Evolutionary conservation across 306 rosid genomes (phyloP).

Genomic region (Dryas drummondii): DNA sequence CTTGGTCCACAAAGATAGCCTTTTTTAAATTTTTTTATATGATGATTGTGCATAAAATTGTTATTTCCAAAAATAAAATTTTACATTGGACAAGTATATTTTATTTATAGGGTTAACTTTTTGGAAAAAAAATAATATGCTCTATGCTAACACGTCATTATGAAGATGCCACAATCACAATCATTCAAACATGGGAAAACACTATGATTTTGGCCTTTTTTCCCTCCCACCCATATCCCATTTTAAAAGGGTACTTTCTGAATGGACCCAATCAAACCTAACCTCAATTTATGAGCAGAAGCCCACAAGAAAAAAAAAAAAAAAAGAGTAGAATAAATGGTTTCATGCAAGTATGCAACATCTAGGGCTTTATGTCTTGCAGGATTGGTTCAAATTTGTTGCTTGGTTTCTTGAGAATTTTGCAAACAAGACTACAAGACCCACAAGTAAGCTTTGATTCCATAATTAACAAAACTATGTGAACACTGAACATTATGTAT

Average conservation of each 20-base stretch:
- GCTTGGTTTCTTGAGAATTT: background rate
- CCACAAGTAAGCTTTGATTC: background rate
- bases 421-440: background rate
- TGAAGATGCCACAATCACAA: background rate
- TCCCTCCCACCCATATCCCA: slow-evolving; percentile 15
- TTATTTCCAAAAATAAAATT: background rate
- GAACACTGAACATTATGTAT: too few species aligned
- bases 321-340: background rate
- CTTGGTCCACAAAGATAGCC: background rate
- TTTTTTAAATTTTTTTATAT: too few species aligned
- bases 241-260: background rate
- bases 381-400: background rate
- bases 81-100: background rate
- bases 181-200: slow-evolving; percentile 2
- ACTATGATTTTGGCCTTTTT: background rate
- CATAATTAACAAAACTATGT: too few species aligned
- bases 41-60: background rate
- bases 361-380: background rate
- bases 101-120: background rate
- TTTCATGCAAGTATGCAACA: background rate
- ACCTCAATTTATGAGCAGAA: background rate
- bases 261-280: background rate
- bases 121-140: background rate
- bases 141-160: background rate
- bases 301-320: background rate